Conservation (phyloP, 2,329 filamentous ascomycete genomes). For the Monosporascus sp. region DNA sequence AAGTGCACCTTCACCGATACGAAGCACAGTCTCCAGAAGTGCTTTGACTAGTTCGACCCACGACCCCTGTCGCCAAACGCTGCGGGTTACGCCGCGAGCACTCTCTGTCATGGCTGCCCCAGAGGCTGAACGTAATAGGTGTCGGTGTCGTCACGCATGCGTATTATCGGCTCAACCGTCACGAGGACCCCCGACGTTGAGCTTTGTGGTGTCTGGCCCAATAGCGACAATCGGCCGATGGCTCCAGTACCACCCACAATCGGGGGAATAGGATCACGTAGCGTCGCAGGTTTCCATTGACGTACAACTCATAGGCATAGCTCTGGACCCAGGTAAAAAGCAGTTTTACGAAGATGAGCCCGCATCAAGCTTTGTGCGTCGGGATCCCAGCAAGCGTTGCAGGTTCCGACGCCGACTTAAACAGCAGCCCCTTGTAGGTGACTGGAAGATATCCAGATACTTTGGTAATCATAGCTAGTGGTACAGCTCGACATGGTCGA, state of each 20-base stretch:
- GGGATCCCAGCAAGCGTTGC: conserved; percentile 3
- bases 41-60: conserved; percentile 11
- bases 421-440: conserved; percentile 8
- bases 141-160: conserved; percentile 3
- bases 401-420: conserved; percentile 2
- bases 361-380: conserved; percentile 2
- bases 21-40: conserved; percentile 12
- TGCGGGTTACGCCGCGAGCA: background rate
- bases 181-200: too few species aligned
- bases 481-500: too few species aligned
- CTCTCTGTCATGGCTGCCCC: background rate
- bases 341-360: conserved; percentile 7
- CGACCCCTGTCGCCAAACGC: background rate
- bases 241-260: too few species aligned
- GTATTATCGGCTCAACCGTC: too few species aligned
- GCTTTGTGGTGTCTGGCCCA: too few species aligned
- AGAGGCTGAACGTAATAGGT: background rate
- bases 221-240: too few species aligned
- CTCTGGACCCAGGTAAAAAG: conserved; percentile 8
- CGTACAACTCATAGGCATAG: conserved; percentile 9
- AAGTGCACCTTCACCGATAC: conserved; percentile 8
- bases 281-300: conserved; percentile 9
- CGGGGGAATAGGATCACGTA: conserved; percentile 7
- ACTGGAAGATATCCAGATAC: background rate
- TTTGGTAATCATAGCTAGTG: too few species aligned